phyloP scores from a whole-genome alignment of 2,329 filamentous ascomycete species.

The Neofusicoccum parvum region DNA sequence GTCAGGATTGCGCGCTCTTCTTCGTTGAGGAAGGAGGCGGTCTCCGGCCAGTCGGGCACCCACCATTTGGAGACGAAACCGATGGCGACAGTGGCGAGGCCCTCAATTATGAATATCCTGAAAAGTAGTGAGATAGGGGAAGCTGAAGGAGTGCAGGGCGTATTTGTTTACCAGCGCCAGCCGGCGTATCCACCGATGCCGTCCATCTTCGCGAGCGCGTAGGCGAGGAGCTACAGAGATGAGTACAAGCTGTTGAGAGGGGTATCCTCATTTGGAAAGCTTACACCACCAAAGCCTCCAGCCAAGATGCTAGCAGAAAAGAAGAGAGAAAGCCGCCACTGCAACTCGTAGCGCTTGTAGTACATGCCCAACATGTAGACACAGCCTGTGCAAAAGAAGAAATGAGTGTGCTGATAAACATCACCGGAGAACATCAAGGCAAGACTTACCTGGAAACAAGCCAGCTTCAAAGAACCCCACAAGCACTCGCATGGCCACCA shows the following conservation, averaged over 20 bases:
- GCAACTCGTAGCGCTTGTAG: constrained; percentile 47
- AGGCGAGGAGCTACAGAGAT: constrained; percentile 47
- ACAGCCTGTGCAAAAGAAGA: constrained; percentile 31
- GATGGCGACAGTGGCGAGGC: constrained; percentile 23
- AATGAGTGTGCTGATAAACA: constrained; percentile 30
- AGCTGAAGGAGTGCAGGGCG: not conserved
- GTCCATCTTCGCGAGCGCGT: constrained; percentile 60
- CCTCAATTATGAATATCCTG: constrained; percentile 26
- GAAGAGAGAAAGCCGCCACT: constrained; percentile 45
- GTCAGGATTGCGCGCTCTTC: constrained; percentile 37
- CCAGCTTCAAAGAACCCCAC: constrained; percentile 39
- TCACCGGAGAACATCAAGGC: not conserved
- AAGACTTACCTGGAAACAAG: constrained; percentile 33
- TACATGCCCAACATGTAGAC: constrained; percentile 40
- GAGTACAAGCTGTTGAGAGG: not conserved
- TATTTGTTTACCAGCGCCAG: constrained; percentile 30
- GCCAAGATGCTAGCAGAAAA: constrained; percentile 46
- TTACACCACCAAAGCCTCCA: constrained; percentile 44
- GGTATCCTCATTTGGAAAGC: not conserved
- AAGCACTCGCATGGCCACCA: constrained; percentile 50
- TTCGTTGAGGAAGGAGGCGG: constrained; percentile 41
- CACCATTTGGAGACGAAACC: constrained; percentile 30
- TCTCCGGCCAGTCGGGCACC: constrained; percentile 37
- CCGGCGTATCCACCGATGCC: constrained; percentile 45
- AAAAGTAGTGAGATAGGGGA: not conserved